Evolutionary conservation across 192 early-diverging fungal genomes (phyloP).

Genomic region (Radiomyces spectabilis): DNA sequence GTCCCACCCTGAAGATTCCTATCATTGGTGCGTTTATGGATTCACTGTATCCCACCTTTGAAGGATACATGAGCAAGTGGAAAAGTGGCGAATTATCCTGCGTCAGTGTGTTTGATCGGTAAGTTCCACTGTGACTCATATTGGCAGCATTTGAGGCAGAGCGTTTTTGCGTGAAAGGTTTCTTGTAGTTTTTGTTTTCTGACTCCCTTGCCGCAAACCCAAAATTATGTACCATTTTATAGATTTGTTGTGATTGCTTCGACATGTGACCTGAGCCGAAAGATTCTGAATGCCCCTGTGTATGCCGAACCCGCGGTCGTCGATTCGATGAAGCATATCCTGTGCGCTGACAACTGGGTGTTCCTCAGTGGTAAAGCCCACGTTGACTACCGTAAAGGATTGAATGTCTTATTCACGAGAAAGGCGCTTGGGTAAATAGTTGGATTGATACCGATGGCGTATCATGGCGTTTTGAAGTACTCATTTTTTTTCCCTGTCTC

Average conservation of each 20-base stretch:
- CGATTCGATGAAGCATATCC: conserved; percentile 31
- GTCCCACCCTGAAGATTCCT: conserved; percentile 28
- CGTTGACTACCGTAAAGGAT: conserved; percentile 29
- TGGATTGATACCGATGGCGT: too few species aligned
- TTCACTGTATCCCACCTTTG: conserved; percentile 35
- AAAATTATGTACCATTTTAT: too few species aligned
- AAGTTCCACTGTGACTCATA: too few species aligned
- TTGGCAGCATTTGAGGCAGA: too few species aligned
- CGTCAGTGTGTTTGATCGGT: conserved; percentile 36
- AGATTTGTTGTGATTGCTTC: conserved; percentile 41
- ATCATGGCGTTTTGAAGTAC: not conserved
- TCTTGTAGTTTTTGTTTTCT: conserved; percentile 2
- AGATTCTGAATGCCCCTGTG: conserved; percentile 31
- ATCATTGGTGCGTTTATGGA: conserved; percentile 35
- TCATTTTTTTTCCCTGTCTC: not conserved
- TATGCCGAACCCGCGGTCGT: conserved; percentile 27
- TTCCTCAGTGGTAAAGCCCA: conserved; percentile 32
- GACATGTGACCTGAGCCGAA: conserved; percentile 32
- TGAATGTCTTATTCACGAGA: conserved; percentile 32
- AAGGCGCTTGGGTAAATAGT: conserved; percentile 26
- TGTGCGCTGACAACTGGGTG: conserved; percentile 33
- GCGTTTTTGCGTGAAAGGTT: too few species aligned
- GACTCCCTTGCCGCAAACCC: too few species aligned
- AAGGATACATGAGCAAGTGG: conserved; percentile 37
- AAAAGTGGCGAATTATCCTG: conserved; percentile 34